Base-by-base conservation (phyloP, 305 asterid species). In the Fraxinus ornus region DNA sequence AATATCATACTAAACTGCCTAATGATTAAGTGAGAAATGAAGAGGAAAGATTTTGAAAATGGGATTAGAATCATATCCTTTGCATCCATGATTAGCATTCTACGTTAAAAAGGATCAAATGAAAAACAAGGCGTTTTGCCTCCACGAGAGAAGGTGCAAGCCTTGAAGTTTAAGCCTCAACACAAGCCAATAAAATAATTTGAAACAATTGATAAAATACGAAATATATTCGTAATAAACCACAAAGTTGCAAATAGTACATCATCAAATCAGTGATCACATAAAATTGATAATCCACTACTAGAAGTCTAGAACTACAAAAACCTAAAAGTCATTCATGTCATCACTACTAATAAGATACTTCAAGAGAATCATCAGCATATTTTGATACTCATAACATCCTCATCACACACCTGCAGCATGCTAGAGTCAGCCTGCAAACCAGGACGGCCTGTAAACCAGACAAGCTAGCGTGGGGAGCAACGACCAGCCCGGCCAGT, bases 241-340 rank as follows among this genome's bases (percentile, higher is more conserved):
- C 73, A 24, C 24, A 64, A 24, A 64, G n/a, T 64, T 8, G 35
- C 35, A 24, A 64, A 64, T 24, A 64, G 72, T 22, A 62, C 26
- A 62, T 62, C 5, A 62, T 21, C 33, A 64, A 24, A 64, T 64
- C 35, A 24, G 73, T 64, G 5, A 9, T 64, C 73, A 64, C 73
- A 64, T 22, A 64, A 64, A 62, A 10, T 8, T 64, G 73, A 24
- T 64, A 22, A 64, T 64, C 35, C 73, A 64, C n/a, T 8, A 64
- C 73, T 64, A 64, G 72, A 64, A 64, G 32, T 64, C 72, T 24
- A 64, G 72, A 64, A 64, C 72, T 64, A 64, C 35, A 64, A 57
- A 55, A 57, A 19, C 68, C 68, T 57, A 60, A 60, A 60, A 60
- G 30, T 7, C 70, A 4, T 55, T 55, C 66, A 7, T 60, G 26